phyloP scores from a whole-genome alignment of 768 basidiomycete genomes.

The Mycena crocata region DNA sequence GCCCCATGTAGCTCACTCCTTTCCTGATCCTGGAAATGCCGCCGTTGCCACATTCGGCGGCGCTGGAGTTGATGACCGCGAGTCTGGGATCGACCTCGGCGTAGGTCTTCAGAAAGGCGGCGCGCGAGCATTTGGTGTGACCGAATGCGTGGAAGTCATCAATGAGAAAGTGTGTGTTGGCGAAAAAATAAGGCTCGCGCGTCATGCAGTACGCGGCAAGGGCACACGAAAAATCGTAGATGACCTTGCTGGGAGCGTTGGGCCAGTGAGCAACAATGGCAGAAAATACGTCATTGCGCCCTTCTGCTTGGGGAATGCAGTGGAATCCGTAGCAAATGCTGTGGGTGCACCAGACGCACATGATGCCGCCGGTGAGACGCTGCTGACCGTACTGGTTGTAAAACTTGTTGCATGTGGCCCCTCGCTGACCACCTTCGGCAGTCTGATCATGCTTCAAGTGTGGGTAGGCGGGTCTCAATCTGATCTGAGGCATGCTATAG shows the following conservation, averaged over 20 bases:
- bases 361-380: conserved; percentile 43
- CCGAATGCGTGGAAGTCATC: conserved; percentile 44
- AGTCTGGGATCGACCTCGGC: conserved; percentile 38
- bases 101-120: conserved; percentile 37
- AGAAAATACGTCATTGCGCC: conserved; percentile 53
- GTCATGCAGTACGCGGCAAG: conserved; percentile 48
- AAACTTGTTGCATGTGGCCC: conserved; percentile 41
- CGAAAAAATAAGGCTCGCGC: conserved; percentile 42
- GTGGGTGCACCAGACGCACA: conserved; percentile 48
- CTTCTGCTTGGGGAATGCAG: conserved; percentile 49
- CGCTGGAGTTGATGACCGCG: conserved; percentile 42
- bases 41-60: conserved; percentile 47
- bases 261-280: conserved; percentile 49
- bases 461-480: conserved; percentile 43
- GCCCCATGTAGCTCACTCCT: conserved; percentile 44
- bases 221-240: conserved; percentile 45
- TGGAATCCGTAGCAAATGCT: conserved; percentile 49
- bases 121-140: conserved; percentile 43
- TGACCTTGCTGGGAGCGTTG: conserved; percentile 40
- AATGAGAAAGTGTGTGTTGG: conserved; percentile 42
- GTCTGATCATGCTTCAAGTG: conserved; percentile 37
- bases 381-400: conserved; percentile 43
- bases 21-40: conserved; percentile 42
- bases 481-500: conserved; percentile 46
- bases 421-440: conserved; percentile 20